Conservation (phyloP, 352 stramenopile species). For the Lagenidium giganteum region DNA sequence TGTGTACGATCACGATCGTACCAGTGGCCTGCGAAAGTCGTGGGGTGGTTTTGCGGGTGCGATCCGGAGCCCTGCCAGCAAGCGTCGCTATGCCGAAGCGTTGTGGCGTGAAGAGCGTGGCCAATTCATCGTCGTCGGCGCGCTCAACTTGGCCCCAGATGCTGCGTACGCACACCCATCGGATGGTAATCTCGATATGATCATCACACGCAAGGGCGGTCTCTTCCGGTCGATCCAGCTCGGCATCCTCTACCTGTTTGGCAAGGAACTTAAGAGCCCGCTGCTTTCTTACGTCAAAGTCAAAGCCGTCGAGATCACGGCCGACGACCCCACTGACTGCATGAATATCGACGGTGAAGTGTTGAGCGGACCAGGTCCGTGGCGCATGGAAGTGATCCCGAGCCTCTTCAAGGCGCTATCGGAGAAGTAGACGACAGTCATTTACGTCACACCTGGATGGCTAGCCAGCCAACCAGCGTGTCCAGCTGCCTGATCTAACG, state of each 20-base stretch:
- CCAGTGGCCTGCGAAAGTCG: constrained; percentile 51
- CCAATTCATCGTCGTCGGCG: constrained; percentile 62
- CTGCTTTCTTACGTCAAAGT: constrained; percentile 77
- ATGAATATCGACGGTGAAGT: constrained; percentile 86
- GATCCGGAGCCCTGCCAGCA: constrained; percentile 56
- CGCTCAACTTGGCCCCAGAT: constrained; percentile 68
- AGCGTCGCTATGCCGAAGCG: constrained; percentile 47
- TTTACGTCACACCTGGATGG: no score
- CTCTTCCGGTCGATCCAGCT: constrained; percentile 40
- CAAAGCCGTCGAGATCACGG: constrained; percentile 67
- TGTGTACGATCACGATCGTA: constrained; percentile 58
- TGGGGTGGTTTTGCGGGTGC: constrained; percentile 50
- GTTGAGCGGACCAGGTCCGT: constrained; percentile 46
- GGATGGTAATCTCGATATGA: constrained; percentile 73
- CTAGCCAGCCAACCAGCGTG: no score
- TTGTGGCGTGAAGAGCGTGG: constrained; percentile 62
- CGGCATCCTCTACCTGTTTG: constrained; percentile 58
- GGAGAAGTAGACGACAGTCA: constrained; percentile 71
- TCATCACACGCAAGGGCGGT: constrained; percentile 65
- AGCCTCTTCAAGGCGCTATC: constrained; percentile 85
- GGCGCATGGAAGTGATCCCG: constrained; percentile 82
- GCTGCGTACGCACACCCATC: constrained; percentile 69
- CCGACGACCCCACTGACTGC: constrained; percentile 49
- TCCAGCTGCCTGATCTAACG: no score
- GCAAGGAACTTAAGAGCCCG: constrained; percentile 63